These are phyloP conservation scores for Arabidopsis arenosa DNA, from an alignment of 345 rosid species.

Conservation along the genomic window DNA sequence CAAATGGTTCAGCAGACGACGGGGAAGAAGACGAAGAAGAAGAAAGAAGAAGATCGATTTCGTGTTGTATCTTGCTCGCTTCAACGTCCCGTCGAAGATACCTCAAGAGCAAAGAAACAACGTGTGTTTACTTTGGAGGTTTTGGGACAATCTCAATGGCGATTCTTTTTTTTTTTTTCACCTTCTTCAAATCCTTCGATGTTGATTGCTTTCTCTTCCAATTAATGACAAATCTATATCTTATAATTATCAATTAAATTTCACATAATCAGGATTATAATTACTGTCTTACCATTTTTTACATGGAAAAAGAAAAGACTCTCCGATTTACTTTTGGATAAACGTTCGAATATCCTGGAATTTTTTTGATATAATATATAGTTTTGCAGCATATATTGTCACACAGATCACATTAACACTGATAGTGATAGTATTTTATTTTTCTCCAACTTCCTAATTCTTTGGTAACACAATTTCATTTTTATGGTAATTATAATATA, in stretches of 20 bases:
- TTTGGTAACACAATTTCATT: background rate
- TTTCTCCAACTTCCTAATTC: background rate
- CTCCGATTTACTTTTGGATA: background rate
- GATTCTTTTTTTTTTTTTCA: slow-evolving; percentile 29
- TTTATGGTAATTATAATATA: background rate
- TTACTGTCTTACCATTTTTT: background rate
- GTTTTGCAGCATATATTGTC: background rate
- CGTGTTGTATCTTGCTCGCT: slow-evolving; percentile 33
- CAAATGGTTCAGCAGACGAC: slow-evolving; percentile 9
- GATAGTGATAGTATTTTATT: background rate
- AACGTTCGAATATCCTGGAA: background rate
- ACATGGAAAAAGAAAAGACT: background rate
- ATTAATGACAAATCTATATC: background rate
- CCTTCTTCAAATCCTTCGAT: slow-evolving; percentile 18
- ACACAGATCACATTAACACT: background rate
- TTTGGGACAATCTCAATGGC: slow-evolving; percentile 33
- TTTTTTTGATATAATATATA: background rate
- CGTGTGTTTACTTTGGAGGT: slow-evolving; percentile 25
- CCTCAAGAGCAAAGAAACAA: slow-evolving; percentile 16
- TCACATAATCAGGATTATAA: slow-evolving; percentile 14
- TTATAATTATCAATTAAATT: background rate
- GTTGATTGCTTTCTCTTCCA: slow-evolving; percentile 26
- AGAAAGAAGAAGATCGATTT: slow-evolving; percentile 18
- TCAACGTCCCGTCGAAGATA: slow-evolving; percentile 36
- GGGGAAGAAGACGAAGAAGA: background rate